Evolutionary conservation across 331 rosid genomes (phyloP).

Genomic region (Stylosanthes scabra): DNA sequence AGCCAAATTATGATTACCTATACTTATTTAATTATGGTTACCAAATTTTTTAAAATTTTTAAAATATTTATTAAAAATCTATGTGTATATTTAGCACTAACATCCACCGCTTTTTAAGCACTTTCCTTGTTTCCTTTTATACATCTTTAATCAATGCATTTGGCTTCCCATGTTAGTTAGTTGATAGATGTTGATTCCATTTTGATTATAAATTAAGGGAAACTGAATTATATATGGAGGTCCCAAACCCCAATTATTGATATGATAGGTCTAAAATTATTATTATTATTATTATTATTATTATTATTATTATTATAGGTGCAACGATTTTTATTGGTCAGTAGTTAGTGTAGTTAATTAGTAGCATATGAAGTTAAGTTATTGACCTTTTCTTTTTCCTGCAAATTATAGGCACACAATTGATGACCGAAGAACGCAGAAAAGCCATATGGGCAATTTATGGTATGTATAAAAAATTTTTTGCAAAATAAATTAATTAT

Average conservation of each 20-base stretch:
- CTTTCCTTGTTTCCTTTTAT: too few species aligned
- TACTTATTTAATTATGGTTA: too few species aligned
- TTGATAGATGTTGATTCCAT: not conserved
- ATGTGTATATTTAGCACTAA: too few species aligned
- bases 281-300: too few species aligned
- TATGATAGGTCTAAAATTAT: not conserved
- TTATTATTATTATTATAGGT: not conserved
- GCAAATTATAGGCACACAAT: slow-evolving; percentile 71
- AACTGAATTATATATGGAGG: not conserved
- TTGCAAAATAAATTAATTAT: not conserved
- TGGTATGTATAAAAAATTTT: slow-evolving; percentile 51
- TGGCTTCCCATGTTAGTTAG: not conserved
- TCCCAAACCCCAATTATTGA: not conserved
- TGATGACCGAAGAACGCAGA: slow-evolving; percentile 88
- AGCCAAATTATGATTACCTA: too few species aligned
- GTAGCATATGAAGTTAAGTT: slow-evolving; percentile 26
- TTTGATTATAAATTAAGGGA: not conserved
- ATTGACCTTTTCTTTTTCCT: slow-evolving; percentile 8
- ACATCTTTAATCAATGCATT: too few species aligned
- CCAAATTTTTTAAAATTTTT: too few species aligned
- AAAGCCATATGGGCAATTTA: slow-evolving; percentile 97
- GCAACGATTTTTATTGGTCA: not conserved
- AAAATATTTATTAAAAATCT: too few species aligned
- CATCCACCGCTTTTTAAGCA: too few species aligned
- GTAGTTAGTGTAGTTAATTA: not conserved